phyloP scores from a whole-genome alignment of 1,284 basidiomycete genomes.

The Irpex rosettiformis region DNA sequence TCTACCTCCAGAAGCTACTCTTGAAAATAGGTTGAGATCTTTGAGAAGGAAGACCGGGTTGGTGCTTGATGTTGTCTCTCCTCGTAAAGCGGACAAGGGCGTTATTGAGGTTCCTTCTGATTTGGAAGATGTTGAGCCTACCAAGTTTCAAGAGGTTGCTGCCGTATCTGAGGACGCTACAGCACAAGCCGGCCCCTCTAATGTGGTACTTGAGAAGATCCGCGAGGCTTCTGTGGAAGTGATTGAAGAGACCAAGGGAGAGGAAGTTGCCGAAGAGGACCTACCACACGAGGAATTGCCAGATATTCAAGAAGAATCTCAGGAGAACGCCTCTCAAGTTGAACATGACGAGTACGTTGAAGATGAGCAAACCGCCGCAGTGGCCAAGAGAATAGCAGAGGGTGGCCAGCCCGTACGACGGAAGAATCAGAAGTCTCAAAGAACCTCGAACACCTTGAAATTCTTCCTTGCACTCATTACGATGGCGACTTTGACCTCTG shows the following conservation, averaged over 20 bases:
- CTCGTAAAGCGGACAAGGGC: background rate
- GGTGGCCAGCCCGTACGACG: slow-evolving; percentile 23
- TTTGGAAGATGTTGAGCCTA: background rate
- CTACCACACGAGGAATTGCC: background rate
- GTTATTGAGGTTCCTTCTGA: slow-evolving; percentile 7
- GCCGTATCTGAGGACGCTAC: background rate
- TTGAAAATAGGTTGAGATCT: slow-evolving; percentile 18
- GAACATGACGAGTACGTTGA: slow-evolving; percentile 18
- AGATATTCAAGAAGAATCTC: slow-evolving; percentile 8
- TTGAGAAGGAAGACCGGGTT: slow-evolving; percentile 5
- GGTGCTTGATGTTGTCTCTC: background rate
- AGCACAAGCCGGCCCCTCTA: background rate
- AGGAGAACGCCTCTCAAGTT: background rate
- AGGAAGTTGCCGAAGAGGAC: background rate
- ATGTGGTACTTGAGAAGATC: background rate
- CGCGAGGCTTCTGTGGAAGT: background rate
- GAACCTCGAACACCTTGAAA: slow-evolving; percentile 28
- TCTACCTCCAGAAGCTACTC: slow-evolving; percentile 38
- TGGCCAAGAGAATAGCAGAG: slow-evolving; percentile 34
- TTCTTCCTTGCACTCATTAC: slow-evolving; percentile 37
- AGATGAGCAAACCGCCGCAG: slow-evolving; percentile 31
- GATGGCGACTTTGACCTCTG: slow-evolving; percentile 37
- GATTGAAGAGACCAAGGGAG: background rate
- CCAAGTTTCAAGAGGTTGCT: background rate
- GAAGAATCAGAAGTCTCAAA: slow-evolving; percentile 13